Evolutionary conservation across 2,329 filamentous ascomycete species (phyloP).

Genomic region (Nothophoma quercina): DNA sequence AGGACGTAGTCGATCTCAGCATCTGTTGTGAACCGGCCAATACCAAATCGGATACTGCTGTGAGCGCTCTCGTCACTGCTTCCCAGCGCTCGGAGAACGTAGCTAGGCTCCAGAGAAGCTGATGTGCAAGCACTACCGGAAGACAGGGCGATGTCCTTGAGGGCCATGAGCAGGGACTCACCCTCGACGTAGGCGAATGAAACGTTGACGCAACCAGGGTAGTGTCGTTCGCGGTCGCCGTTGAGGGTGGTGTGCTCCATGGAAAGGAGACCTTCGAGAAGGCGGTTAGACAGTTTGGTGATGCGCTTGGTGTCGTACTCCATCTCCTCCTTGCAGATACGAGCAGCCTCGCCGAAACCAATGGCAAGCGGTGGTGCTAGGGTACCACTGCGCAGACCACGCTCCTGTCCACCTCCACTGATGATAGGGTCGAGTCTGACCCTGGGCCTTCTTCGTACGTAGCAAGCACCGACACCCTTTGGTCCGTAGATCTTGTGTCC

Average conservation of each 20-base stretch:
- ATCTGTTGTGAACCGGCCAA: slow-evolving; percentile 95
- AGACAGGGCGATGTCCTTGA: slow-evolving; percentile 97
- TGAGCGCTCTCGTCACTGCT: slow-evolving; percentile 98
- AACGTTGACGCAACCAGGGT: slow-evolving; percentile 96
- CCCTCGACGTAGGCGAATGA: slow-evolving; percentile 99
- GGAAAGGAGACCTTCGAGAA: slow-evolving; percentile 81
- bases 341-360: slow-evolving; percentile 94
- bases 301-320: slow-evolving; percentile 92
- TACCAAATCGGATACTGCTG: slow-evolving; percentile 96
- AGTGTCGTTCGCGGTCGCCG: slow-evolving; percentile 82
- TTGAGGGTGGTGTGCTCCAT: slow-evolving; percentile 95
- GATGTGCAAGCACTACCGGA: slow-evolving; percentile 98
- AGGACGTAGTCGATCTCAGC: slow-evolving; percentile 96
- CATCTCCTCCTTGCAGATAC: slow-evolving; percentile 90
- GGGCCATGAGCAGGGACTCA: slow-evolving; percentile 95
- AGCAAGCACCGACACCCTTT: slow-evolving; percentile 96
- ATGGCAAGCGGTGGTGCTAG: slow-evolving; percentile 87
- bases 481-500: slow-evolving; percentile 99
- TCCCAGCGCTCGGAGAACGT: slow-evolving; percentile 90
- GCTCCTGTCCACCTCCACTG: slow-evolving; percentile 93
- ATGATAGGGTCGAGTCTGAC: slow-evolving; percentile 97
- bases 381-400: slow-evolving; percentile 92
- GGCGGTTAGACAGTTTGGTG: slow-evolving; percentile 79
- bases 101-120: slow-evolving; percentile 93
- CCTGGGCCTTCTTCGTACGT: slow-evolving; percentile 87